Conservation (phyloP, 2,329 filamentous ascomycete species). For the Chaetomiaceae sp. region DNA sequence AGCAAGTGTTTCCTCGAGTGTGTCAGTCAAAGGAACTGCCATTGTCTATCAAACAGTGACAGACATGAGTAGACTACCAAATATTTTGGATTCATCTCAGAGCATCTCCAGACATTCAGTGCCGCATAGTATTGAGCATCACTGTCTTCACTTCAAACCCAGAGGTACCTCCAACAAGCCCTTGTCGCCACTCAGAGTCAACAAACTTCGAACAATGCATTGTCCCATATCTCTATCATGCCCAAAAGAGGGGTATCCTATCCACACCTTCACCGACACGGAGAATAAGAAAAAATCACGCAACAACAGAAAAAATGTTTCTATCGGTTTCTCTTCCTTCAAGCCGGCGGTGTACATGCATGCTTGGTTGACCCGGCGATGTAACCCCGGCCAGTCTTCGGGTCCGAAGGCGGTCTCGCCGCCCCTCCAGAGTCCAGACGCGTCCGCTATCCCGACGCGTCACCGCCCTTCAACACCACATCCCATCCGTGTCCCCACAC, state of each 20-base stretch:
- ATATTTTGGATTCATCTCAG: too few species aligned
- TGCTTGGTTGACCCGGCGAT: neutral
- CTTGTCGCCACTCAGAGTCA: too few species aligned
- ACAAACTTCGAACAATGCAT: neutral
- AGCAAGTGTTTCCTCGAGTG: neutral
- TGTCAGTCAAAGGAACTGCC: neutral
- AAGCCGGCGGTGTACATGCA: neutral
- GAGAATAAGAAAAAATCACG: neutral
- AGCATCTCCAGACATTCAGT: too few species aligned
- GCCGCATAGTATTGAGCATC: too few species aligned
- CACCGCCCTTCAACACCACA: neutral
- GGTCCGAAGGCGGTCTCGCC: neutral
- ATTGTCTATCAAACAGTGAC: too few species aligned
- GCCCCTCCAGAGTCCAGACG: neutral
- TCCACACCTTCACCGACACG: neutral
- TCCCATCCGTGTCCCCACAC: neutral
- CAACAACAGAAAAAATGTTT: neutral
- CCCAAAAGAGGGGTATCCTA: neutral
- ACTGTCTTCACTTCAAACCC: too few species aligned
- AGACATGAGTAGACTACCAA: too few species aligned
- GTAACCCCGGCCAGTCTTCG: neutral
- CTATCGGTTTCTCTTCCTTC: neutral
- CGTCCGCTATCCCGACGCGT: conserved; percentile 1
- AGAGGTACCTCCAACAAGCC: too few species aligned
- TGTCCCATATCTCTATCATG: neutral